Conservation (phyloP, 257 asterid genomes). For the Scutellaria barbata region DNA sequence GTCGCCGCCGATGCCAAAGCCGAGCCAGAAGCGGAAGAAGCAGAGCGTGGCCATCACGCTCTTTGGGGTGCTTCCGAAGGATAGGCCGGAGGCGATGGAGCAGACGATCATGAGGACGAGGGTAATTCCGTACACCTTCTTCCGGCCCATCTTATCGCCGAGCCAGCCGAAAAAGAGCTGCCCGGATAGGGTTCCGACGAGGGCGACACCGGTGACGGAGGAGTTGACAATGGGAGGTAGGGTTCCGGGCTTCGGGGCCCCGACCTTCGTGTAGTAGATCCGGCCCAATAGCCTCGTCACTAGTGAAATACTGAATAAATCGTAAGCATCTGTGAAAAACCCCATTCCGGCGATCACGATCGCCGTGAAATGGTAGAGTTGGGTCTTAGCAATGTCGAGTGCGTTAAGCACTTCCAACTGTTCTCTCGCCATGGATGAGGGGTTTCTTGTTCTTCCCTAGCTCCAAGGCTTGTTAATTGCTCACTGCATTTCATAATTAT, state of each 20-base stretch:
- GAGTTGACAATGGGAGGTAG: conserved; percentile 51
- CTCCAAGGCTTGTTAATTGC: neutral
- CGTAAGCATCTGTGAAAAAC: conserved; percentile 71
- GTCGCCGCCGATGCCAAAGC: conserved; percentile 79
- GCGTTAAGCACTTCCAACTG: conserved; percentile 62
- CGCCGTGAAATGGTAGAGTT: conserved; percentile 68
- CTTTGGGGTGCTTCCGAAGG: conserved; percentile 51
- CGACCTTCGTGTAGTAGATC: conserved; percentile 49
- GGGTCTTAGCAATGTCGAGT: conserved; percentile 66
- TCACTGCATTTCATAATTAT: neutral
- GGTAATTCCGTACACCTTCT: conserved; percentile 67
- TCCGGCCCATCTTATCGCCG: conserved; percentile 74
- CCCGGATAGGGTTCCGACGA: conserved; percentile 65
- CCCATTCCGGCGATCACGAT: conserved; percentile 75
- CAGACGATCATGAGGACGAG: conserved; percentile 57
- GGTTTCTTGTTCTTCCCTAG: neutral
- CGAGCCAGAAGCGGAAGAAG: conserved; percentile 74
- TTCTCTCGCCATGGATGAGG: conserved; percentile 44
- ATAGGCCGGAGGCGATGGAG: conserved; percentile 64
- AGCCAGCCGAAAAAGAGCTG: conserved; percentile 83
- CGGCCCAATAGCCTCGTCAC: conserved; percentile 58
- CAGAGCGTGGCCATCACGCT: conserved; percentile 68
- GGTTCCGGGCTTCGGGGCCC: conserved; percentile 45
- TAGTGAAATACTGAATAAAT: conserved; percentile 57
- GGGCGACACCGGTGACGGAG: conserved; percentile 68